Conservation (phyloP, 2,329 filamentous ascomycete genomes). For the Phialophora expanda region DNA sequence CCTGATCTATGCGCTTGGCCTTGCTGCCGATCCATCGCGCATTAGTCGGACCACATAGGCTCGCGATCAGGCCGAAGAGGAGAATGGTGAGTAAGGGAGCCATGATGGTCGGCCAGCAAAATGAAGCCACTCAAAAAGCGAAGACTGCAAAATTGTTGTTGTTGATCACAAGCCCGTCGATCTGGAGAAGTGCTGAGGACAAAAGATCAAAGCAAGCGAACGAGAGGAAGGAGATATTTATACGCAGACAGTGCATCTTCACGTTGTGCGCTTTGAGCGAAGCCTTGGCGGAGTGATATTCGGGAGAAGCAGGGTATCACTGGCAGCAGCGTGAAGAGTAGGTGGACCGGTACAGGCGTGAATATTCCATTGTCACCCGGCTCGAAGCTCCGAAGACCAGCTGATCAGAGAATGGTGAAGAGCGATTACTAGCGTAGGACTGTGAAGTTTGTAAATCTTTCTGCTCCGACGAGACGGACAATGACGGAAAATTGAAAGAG, state of each 20-base stretch:
- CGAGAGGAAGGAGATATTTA: not conserved
- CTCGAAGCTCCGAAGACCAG: not conserved
- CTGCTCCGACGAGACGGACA: not conserved
- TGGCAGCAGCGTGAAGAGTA: slow-evolving; percentile 6
- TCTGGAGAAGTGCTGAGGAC: not conserved
- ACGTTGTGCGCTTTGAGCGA: not conserved
- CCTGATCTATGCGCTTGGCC: not conserved
- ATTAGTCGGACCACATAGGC: slow-evolving; percentile 1
- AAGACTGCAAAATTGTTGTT: not conserved
- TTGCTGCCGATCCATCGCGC: not conserved
- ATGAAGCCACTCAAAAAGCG: not conserved
- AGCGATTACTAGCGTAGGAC: not conserved
- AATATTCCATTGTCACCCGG: not conserved
- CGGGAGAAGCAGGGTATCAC: not conserved
- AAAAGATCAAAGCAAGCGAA: not conserved
- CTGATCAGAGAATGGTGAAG: not conserved
- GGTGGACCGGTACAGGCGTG: not conserved
- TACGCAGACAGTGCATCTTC: not conserved
- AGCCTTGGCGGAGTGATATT: not conserved
- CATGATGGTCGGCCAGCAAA: not conserved
- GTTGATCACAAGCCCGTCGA: not conserved
- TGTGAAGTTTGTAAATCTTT: not conserved
- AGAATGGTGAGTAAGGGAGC: slow-evolving; percentile 3
- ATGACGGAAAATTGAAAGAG: not conserved
- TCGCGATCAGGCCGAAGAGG: slow-evolving; percentile 8